These are phyloP conservation scores for Auriscalpium orientale DNA, from an alignment of 768 basidiomycete genomes.

Conservation along the genomic window DNA sequence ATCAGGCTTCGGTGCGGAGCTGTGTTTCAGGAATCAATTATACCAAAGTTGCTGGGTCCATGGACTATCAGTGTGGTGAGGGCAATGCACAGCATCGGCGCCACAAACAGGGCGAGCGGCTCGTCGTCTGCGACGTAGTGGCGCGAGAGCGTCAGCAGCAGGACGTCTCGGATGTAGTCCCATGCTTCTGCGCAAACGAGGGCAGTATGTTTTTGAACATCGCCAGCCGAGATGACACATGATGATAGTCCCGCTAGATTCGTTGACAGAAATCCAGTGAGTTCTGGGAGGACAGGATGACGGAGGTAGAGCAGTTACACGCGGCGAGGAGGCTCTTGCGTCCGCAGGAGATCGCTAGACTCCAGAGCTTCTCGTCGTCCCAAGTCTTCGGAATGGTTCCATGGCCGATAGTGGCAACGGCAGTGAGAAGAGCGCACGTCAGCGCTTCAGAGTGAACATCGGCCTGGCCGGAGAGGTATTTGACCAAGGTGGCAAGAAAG, in stretches of 20 bases:
- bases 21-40: no score
- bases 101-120: slow-evolving; percentile 41
- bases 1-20: background rate
- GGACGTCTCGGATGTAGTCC: slow-evolving; percentile 42
- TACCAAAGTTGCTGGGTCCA: no score
- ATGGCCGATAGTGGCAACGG: background rate
- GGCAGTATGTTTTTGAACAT: slow-evolving; percentile 21
- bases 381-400: slow-evolving; percentile 1
- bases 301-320: slow-evolving; percentile 27
- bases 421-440: slow-evolving; percentile 18
- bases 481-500: background rate
- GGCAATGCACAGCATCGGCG: slow-evolving; percentile 43
- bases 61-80: slow-evolving; percentile 28
- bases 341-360: slow-evolving; percentile 22
- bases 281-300: no score
- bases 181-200: slow-evolving; percentile 44
- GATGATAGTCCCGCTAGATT: slow-evolving; percentile 7
- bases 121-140: slow-evolving; percentile 41
- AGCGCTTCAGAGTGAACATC: slow-evolving; percentile 17
- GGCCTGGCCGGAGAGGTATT: background rate
- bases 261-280: background rate
- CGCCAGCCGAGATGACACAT: slow-evolving; percentile 28
- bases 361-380: slow-evolving; percentile 33
- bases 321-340: slow-evolving; percentile 30
- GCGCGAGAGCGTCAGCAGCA: slow-evolving; percentile 40